Base-by-base conservation (phyloP, 2,329 filamentous ascomycete genomes). In the Rachicladosporium sp. region DNA sequence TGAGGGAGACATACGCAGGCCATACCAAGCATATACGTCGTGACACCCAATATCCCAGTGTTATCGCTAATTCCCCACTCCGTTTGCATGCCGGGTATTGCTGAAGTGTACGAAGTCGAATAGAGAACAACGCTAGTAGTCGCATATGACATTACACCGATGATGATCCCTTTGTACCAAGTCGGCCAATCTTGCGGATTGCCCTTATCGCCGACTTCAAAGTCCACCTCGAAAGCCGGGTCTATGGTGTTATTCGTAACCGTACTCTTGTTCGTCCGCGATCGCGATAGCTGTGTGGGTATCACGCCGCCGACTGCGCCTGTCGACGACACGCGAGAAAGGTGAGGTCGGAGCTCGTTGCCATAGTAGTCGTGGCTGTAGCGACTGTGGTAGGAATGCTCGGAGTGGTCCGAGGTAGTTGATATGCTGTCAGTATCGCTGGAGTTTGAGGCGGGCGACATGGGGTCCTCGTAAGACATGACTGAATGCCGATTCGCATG, bases 41-140 rank as follows among this genome's bases (percentile, higher is more conserved):
- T 91, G 33, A 93, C 67, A 4, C 85, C 85, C 2, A 91, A 64
- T 0, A 83, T 82, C 1, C 79, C 71, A n/a, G 80, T 59, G 0
- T 74, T 76, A 29, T 74, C 67, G 10, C 65, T 69, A 11, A 76
- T 66, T 30, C 69, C 61, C 49, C 86, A 89, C 37, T 84, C 78
- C 10, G 67, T 57, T 52, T 76, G 74, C 58, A 93, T 74, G 0
- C 81, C 78, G 1, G 74, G 71, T 29, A 82, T 74, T 2, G 78
- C 79, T 1, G 78, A 74, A 1, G 84, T 86, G 56, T 91, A 93
- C 37, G 75, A 79, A 0, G 85, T 91, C 35, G 79, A 85, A 54
- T 87, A 85, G 34, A 86, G 56, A 10, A 86, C 78, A 6, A 59
- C 58, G 12, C 49, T 51, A 6, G 73, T 64, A 0, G 74, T 78